Conservation (phyloP, 768 basidiomycete genomes). For the Mrakia frigida region DNA sequence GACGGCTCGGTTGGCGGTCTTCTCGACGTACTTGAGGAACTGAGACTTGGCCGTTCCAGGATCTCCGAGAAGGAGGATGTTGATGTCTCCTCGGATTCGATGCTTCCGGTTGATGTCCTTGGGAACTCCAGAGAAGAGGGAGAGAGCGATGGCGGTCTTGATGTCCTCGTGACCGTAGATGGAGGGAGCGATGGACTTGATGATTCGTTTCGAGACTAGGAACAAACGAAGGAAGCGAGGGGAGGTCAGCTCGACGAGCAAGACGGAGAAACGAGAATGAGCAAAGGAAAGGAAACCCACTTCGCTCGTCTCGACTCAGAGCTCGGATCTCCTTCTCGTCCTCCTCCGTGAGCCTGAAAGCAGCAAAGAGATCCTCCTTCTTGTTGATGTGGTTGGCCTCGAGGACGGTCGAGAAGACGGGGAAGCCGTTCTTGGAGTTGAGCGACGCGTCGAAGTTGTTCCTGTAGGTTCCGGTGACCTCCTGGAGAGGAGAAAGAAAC, state of each 20-base stretch:
- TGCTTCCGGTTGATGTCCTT: slow-evolving; percentile 98
- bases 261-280: not conserved
- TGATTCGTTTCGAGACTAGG: slow-evolving; percentile 85
- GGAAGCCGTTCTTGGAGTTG: slow-evolving; percentile 98
- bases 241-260: not conserved
- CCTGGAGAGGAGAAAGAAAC: slow-evolving; percentile 61
- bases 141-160: slow-evolving; percentile 93
- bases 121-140: slow-evolving; percentile 85
- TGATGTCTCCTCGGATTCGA: slow-evolving; percentile 95
- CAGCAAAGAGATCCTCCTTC: slow-evolving; percentile 98
- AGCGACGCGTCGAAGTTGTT: slow-evolving; percentile 98
- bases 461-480: slow-evolving; percentile 95
- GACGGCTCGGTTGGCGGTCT: slow-evolving; percentile 94
- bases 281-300: not conserved
- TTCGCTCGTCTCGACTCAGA: slow-evolving; percentile 84
- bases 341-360: slow-evolving; percentile 92
- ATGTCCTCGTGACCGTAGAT: slow-evolving; percentile 99
- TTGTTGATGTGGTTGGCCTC: slow-evolving; percentile 99
- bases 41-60: slow-evolving; percentile 99
- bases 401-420: slow-evolving; percentile 95
- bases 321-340: slow-evolving; percentile 87
- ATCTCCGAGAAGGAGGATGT: slow-evolving; percentile 90
- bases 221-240: not conserved
- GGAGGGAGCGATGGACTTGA: slow-evolving; percentile 97
- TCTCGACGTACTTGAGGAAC: slow-evolving; percentile 97